A percentile compares a stretch with the other conserved stretches of the same genome.
Conservation (phyloP, 2,329 filamentous ascomycete genomes). For the Aspergillus fructus region DNA sequence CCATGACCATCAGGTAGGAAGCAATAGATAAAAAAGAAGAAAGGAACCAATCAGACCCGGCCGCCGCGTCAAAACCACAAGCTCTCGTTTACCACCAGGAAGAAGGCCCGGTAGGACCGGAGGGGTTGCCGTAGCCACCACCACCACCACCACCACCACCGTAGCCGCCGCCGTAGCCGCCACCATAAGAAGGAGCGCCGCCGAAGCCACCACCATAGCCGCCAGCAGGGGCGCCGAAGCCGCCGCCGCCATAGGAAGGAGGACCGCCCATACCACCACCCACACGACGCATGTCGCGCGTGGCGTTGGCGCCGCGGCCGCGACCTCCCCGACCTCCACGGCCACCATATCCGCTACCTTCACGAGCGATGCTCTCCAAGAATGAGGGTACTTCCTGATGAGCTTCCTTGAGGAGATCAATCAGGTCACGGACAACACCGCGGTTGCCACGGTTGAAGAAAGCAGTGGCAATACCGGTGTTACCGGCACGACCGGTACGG, state of each 20-base stretch:
- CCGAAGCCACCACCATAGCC: conserved; percentile 29
- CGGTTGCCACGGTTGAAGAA: conserved; percentile 99
- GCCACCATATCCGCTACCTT: conserved; percentile 79
- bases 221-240: conserved; percentile 31
- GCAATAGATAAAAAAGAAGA: conserved; percentile 27
- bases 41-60: conserved; percentile 39
- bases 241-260: conserved; percentile 36
- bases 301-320: conserved; percentile 62
- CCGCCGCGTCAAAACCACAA: conserved; percentile 43
- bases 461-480: conserved; percentile 95
- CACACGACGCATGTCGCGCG: conserved; percentile 86
- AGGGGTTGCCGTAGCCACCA: conserved; percentile 36
- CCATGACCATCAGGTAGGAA: conserved; percentile 29
- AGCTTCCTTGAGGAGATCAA: conserved; percentile 97
- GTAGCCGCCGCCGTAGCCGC: conserved; percentile 36
- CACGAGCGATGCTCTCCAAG: conserved; percentile 95
- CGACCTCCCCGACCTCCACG: conserved; percentile 71
- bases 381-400: conserved; percentile 95
- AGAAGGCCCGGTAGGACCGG: conserved; percentile 49
- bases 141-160: conserved; percentile 28
- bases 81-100: conserved; percentile 51
- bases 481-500: conserved; percentile 99
- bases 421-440: conserved; percentile 91
- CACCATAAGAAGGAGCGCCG: conserved; percentile 31
- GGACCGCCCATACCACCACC: conserved; percentile 41